These are phyloP conservation scores for Gnetum montanum DNA, from an alignment of 75 land plant genomes.

Conservation along the genomic window DNA sequence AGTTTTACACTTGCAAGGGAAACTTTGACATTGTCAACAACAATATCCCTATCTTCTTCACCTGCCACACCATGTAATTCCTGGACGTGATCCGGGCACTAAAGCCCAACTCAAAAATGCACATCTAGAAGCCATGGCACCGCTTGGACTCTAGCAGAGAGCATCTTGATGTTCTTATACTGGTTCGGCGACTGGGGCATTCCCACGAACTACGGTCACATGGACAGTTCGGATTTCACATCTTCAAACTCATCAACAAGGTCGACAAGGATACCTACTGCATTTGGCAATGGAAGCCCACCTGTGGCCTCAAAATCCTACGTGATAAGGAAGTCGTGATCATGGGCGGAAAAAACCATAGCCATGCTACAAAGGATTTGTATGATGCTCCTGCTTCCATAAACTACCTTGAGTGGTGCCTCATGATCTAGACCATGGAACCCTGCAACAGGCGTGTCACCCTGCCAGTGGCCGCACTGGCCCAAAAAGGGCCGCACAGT, in stretches of 20 bases:
- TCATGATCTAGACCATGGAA: constrained; percentile 37
- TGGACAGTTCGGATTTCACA: constrained; percentile 48
- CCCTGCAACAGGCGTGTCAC: no score
- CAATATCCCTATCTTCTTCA: constrained; percentile 48
- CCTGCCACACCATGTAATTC: constrained; percentile 44
- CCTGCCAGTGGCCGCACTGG: no score
- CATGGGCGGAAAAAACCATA: constrained; percentile 39
- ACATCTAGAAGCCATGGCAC: constrained; percentile 43
- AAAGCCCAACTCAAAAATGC: constrained; percentile 46
- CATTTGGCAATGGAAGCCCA: constrained; percentile 51
- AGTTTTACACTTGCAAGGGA: constrained; percentile 35
- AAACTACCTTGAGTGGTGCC: constrained; percentile 41
- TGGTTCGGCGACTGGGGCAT: constrained; percentile 41
- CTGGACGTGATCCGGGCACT: constrained; percentile 42
- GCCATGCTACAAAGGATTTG: constrained; percentile 47
- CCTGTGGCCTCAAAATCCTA: constrained; percentile 33
- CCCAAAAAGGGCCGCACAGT: no score
- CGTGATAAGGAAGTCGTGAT: constrained; percentile 36
- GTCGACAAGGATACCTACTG: constrained; percentile 31
- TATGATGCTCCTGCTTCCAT: constrained; percentile 33
- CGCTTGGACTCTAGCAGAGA: constrained; percentile 42
- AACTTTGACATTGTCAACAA: constrained; percentile 44
- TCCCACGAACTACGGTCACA: constrained; percentile 39
- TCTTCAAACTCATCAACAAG: constrained; percentile 24
- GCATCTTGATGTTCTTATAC: constrained; percentile 25